Evolutionary conservation across 352 stramenopile genomes (phyloP).

Genomic region (Globisporangium uncinulatum): DNA sequence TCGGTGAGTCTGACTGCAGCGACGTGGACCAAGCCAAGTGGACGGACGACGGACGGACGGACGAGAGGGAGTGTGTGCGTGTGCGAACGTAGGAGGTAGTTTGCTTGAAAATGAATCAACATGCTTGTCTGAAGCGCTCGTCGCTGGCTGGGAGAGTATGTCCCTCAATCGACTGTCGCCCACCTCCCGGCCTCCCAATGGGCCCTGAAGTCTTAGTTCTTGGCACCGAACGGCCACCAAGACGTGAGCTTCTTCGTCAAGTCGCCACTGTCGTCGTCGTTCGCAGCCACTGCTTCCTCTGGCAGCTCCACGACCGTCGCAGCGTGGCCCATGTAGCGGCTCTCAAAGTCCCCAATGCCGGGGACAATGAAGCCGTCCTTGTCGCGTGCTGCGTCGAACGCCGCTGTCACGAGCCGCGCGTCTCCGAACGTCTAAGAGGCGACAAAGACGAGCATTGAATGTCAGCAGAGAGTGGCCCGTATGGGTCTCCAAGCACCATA

Average conservation of each 20-base stretch:
- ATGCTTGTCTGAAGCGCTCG: too few relatives aligned
- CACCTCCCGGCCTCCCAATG: too few relatives aligned
- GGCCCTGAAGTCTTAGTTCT: slow-evolving; percentile 2
- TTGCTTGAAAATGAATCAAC: too few relatives aligned
- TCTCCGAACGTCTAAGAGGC: slow-evolving; percentile 47
- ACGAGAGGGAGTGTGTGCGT: too few relatives aligned
- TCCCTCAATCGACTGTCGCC: too few relatives aligned
- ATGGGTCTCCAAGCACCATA: too few relatives aligned
- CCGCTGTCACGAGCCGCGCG: slow-evolving; percentile 69
- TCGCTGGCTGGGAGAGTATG: too few relatives aligned
- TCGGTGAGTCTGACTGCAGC: too few relatives aligned
- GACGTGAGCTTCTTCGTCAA: slow-evolving; percentile 38
- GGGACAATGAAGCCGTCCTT: slow-evolving; percentile 59
- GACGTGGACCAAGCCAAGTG: background rate
- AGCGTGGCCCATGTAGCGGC: slow-evolving; percentile 45
- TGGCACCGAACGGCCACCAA: slow-evolving; percentile 26
- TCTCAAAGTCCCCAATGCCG: slow-evolving; percentile 74
- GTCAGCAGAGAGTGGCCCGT: too few relatives aligned
- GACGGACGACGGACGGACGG: background rate
- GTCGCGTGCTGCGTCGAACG: slow-evolving; percentile 61
- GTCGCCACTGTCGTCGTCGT: slow-evolving; percentile 20
- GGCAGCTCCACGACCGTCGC: slow-evolving; percentile 28
- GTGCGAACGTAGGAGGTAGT: background rate
- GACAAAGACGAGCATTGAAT: background rate
- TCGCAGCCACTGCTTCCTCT: slow-evolving; percentile 22